Evolutionary conservation across 2,329 filamentous ascomycete species (phyloP).

Genomic region (Capronia coronata): DNA sequence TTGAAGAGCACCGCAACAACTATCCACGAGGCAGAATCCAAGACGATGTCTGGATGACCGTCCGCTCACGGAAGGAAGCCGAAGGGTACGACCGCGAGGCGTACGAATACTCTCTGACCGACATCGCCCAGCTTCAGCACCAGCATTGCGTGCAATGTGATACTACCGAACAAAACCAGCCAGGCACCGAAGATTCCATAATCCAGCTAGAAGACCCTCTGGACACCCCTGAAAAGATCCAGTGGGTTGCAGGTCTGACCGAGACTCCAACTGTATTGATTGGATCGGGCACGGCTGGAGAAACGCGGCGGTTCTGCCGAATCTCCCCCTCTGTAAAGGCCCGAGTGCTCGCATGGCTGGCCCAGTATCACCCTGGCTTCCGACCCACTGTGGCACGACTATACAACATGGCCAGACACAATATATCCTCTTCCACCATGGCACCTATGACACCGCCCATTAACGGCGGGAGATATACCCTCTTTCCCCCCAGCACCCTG

Average conservation of each 20-base stretch:
- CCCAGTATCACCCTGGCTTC: slow-evolving; percentile 17
- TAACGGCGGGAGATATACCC: too few relatives aligned
- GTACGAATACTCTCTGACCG: slow-evolving; percentile 33
- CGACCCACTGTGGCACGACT: slow-evolving; percentile 30
- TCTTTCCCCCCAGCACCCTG: too few relatives aligned
- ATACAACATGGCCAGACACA: slow-evolving; percentile 28
- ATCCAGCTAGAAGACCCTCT: slow-evolving; percentile 29
- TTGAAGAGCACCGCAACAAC: slow-evolving; percentile 33
- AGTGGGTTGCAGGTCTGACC: slow-evolving; percentile 21
- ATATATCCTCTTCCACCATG: slow-evolving; percentile 25
- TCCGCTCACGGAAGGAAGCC: slow-evolving; percentile 31
- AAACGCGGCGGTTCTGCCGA: slow-evolving; percentile 28
- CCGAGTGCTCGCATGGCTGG: slow-evolving; percentile 21
- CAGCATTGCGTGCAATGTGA: too few relatives aligned
- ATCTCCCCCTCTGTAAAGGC: slow-evolving; percentile 23
- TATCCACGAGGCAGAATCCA: slow-evolving; percentile 33
- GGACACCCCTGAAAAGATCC: slow-evolving; percentile 22
- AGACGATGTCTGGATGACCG: slow-evolving; percentile 34
- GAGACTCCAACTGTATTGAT: slow-evolving; percentile 12
- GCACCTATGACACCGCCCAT: too few relatives aligned
- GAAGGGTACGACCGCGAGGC: slow-evolving; percentile 36
- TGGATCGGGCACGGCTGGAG: slow-evolving; percentile 25
- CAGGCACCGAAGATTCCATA: too few relatives aligned
- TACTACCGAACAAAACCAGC: too few relatives aligned
- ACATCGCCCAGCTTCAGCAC: too few relatives aligned